Percentiles rank a stretch among this genome's conserved stretches.
Conservation (phyloP, 202 grass and related monocot genomes). For the Sporobolus alterniflorus region DNA sequence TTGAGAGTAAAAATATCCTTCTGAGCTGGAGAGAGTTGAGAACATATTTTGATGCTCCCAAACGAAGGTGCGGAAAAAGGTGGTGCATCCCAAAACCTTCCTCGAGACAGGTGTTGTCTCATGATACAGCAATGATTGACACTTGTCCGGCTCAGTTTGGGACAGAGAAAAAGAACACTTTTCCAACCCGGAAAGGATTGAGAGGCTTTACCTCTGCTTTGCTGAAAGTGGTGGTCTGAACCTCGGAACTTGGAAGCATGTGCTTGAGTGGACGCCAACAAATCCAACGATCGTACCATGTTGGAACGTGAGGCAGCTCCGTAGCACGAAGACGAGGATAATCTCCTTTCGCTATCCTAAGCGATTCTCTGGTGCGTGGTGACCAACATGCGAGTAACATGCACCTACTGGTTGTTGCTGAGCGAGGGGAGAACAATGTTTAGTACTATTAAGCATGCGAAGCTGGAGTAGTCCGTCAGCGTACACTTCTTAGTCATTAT, state of each 20-base stretch:
- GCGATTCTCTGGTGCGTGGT: background rate
- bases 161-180: background rate
- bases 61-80: too few species aligned
- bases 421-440: background rate
- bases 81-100: slow-evolving; percentile 13
- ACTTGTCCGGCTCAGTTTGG: slow-evolving; percentile 21
- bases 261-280: background rate
- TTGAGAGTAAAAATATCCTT: too few species aligned
- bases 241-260: slow-evolving; percentile 36
- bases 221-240: slow-evolving; percentile 25
- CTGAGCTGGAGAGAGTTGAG: too few species aligned
- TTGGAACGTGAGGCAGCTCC: slow-evolving; percentile 31
- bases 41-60: too few species aligned
- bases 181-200: slow-evolving; percentile 4
- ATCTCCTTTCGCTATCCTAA: background rate
- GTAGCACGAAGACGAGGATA: slow-evolving; percentile 32
- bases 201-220: background rate
- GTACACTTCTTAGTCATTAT: background rate
- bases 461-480: background rate
- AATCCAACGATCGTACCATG: slow-evolving; percentile 2
- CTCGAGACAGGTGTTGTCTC: slow-evolving; percentile 47
- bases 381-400: slow-evolving; percentile 13
- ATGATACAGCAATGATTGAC: slow-evolving; percentile 56
- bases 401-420: too few species aligned
- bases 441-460: background rate